Percentiles rank a stretch among this genome's conserved stretches.
These are phyloP conservation scores for Hordeum marinum DNA, from an alignment of 176 grass and related monocot species.

Conservation along the genomic window DNA sequence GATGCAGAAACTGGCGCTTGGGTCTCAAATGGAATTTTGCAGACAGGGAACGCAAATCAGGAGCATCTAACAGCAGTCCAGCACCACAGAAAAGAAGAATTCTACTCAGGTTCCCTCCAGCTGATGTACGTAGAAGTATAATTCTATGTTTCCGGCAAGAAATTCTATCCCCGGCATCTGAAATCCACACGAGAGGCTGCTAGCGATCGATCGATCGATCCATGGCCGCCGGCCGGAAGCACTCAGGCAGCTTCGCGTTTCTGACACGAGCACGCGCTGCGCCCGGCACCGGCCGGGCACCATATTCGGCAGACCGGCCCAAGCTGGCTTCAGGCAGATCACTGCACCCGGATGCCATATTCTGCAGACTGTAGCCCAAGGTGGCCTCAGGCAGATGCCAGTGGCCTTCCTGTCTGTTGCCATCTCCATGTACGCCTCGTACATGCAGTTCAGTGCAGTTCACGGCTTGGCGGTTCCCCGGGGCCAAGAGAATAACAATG, in stretches of 20 bases:
- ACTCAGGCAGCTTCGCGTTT: constrained; percentile 34
- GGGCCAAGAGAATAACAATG: neutral
- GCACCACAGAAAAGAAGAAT: constrained; percentile 16
- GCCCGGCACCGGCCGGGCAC: neutral
- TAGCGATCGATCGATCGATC: neutral
- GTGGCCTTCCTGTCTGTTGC: neutral
- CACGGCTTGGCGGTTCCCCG: neutral
- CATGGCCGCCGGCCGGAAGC: neutral
- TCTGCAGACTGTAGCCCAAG: neutral
- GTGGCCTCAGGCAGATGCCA: constrained; percentile 4
- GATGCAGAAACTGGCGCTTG: neutral
- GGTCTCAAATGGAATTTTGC: neutral
- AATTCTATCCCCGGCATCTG: constrained; percentile 31
- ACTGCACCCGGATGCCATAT: neutral
- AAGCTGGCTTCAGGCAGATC: neutral
- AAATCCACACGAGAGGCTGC: constrained; percentile 2
- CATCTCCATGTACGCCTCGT: neutral
- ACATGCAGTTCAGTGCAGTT: neutral
- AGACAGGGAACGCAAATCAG: neutral
- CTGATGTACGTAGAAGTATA: neutral
- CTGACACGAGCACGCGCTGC: constrained; percentile 16
- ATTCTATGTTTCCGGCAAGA: neutral
- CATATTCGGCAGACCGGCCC: neutral
- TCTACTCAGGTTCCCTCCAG: constrained; percentile 26
- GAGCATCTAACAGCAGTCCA: constrained; percentile 1